These are phyloP conservation scores for apple (Malus domestica) DNA, from an alignment of 306 rosid species.

Conservation along the genomic window DNA sequence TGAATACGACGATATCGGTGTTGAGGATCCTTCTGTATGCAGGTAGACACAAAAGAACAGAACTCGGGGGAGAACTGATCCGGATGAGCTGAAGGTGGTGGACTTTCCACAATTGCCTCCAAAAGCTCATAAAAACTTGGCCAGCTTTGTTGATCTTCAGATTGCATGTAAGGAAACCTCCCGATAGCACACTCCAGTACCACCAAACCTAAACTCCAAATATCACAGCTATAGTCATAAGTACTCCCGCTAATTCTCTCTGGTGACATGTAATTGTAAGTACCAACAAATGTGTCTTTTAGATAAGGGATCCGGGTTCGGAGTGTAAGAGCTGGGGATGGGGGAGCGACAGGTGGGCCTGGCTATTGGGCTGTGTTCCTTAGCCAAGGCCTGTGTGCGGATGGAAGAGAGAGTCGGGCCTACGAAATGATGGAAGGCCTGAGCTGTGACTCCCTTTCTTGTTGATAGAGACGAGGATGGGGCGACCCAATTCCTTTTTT, in stretches of 20 bases:
- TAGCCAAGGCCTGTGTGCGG: too few relatives aligned
- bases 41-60: slow-evolving; percentile 86
- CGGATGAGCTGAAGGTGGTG: slow-evolving; percentile 88
- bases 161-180: slow-evolving; percentile 80
- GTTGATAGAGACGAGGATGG: too few relatives aligned
- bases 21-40: not conserved
- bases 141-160: slow-evolving; percentile 83
- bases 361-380: too few relatives aligned
- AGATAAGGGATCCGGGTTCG: slow-evolving; percentile 14
- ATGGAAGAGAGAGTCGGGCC: too few relatives aligned
- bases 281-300: slow-evolving; percentile 96
- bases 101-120: slow-evolving; percentile 79
- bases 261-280: slow-evolving; percentile 99
- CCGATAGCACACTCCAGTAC: slow-evolving; percentile 98
- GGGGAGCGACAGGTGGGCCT: too few relatives aligned
- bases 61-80: slow-evolving; percentile 97
- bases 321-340: too few relatives aligned
- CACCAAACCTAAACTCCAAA: slow-evolving; percentile 97
- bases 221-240: slow-evolving; percentile 90
- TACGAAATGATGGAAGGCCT: too few relatives aligned
- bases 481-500: too few relatives aligned
- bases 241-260: slow-evolving; percentile 90
- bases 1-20: too few relatives aligned
- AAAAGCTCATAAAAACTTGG: slow-evolving; percentile 96
- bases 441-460: too few relatives aligned